These are phyloP conservation scores for Rubia balearica DNA, from an alignment of 305 asterid genomes.

Conservation along the genomic window DNA sequence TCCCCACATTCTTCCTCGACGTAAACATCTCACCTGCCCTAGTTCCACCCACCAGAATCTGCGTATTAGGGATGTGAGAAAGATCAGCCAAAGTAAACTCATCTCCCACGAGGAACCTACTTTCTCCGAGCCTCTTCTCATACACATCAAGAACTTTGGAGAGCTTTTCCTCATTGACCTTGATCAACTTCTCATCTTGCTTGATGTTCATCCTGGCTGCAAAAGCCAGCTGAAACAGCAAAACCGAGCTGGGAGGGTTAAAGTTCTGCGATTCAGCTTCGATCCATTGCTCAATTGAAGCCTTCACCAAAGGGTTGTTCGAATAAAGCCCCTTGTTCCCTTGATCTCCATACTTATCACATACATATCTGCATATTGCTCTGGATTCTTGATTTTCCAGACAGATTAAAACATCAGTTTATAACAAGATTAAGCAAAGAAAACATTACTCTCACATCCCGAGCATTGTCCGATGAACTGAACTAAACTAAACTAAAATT, in stretches of 20 bases:
- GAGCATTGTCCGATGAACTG: too few species aligned
- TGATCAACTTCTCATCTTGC: slow-evolving; percentile 56
- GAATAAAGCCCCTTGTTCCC: slow-evolving; percentile 53
- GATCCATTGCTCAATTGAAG: slow-evolving; percentile 75
- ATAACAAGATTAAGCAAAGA: too few species aligned
- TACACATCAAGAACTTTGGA: slow-evolving; percentile 72
- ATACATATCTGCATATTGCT: slow-evolving; percentile 55
- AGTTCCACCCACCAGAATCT: slow-evolving; percentile 38
- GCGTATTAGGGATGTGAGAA: slow-evolving; percentile 63
- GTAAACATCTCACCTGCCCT: slow-evolving; percentile 38
- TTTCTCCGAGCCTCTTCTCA: slow-evolving; percentile 61
- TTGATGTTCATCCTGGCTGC: slow-evolving; percentile 63
- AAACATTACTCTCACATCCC: too few species aligned
- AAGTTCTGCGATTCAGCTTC: slow-evolving; percentile 67
- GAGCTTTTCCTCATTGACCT: slow-evolving; percentile 58
- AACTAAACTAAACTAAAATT: too few species aligned
- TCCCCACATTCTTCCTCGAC: slow-evolving; percentile 54
- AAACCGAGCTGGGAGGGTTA: slow-evolving; percentile 53
- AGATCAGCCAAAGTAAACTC: slow-evolving; percentile 76
- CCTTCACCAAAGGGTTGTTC: slow-evolving; percentile 53
- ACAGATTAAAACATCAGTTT: background rate
- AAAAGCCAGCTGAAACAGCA: slow-evolving; percentile 59
- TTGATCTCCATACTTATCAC: slow-evolving; percentile 49
- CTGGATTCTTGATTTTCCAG: slow-evolving; percentile 46
- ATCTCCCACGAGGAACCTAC: slow-evolving; percentile 60